Conservation (phyloP, 1,284 basidiomycete species). For the Cystobasidium sp. region DNA sequence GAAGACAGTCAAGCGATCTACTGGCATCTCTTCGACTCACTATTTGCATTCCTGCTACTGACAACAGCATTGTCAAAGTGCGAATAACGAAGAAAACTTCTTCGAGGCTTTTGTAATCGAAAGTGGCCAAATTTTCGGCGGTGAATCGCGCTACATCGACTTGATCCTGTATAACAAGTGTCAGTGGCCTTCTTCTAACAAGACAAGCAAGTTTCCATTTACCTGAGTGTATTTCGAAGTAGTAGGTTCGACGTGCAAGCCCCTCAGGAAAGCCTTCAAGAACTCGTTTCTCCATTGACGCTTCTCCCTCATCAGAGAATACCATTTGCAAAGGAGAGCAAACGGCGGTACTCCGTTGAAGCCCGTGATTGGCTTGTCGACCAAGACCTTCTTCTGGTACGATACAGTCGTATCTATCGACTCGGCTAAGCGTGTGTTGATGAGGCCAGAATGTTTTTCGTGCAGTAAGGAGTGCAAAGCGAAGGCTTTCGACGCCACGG, state of each 20-base stretch:
- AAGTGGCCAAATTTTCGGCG: constrained; percentile 86
- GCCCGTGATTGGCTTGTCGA: constrained; percentile 59
- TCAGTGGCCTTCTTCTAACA: background rate
- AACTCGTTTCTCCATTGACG: constrained; percentile 82
- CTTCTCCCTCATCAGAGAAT: constrained; percentile 85
- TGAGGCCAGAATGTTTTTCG: constrained; percentile 82
- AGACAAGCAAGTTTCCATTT: constrained; percentile 60
- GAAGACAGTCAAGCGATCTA: background rate
- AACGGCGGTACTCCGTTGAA: constrained; percentile 67
- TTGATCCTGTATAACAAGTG: constrained; percentile 64
- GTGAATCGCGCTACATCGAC: constrained; percentile 84
- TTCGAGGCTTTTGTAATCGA: constrained; percentile 94
- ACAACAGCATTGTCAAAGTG: constrained; percentile 76
- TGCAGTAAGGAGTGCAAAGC: constrained; percentile 81
- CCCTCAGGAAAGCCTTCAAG: constrained; percentile 76
- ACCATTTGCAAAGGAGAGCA: constrained; percentile 87
- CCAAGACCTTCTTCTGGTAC: constrained; percentile 66
- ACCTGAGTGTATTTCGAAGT: constrained; percentile 56
- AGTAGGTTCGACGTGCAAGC: constrained; percentile 69
- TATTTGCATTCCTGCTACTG: constrained; percentile 81
- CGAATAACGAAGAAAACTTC: constrained; percentile 86
- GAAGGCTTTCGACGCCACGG: constrained; percentile 74
- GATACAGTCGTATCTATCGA: constrained; percentile 79
- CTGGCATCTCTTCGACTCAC: constrained; percentile 48
- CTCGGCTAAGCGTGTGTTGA: constrained; percentile 81